Conservation (phyloP, 2,329 filamentous ascomycete species). For the Ascochyta viciae-villosae region DNA sequence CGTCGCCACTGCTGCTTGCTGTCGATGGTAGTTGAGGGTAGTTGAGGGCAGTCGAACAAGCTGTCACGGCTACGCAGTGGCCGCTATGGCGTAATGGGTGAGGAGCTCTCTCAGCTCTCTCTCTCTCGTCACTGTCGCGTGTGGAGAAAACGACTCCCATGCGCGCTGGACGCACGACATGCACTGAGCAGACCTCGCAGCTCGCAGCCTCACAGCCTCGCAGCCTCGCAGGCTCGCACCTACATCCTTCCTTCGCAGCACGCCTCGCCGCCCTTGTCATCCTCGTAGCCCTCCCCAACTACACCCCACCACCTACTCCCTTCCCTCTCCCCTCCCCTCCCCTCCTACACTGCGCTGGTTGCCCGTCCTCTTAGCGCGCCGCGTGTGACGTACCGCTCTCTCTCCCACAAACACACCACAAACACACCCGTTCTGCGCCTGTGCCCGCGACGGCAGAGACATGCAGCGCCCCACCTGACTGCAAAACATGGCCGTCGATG, state of each 20-base stretch:
- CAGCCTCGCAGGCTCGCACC: background rate
- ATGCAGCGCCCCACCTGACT: conserved; percentile 40
- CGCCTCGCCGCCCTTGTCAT: background rate
- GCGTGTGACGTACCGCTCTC: conserved; percentile 6
- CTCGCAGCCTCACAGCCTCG: background rate
- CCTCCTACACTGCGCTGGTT: background rate
- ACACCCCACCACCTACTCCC: background rate
- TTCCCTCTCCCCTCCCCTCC: background rate
- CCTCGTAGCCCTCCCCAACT: background rate
- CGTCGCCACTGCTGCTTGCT: background rate
- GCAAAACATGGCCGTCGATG: conserved; percentile 49
- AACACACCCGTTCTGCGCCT: conserved; percentile 4
- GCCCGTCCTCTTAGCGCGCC: background rate
- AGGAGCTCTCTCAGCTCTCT: background rate
- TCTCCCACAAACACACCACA: background rate
- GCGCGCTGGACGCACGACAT: background rate
- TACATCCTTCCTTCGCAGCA: conserved; percentile 1
- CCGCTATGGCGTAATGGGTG: background rate
- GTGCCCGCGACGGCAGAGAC: conserved; percentile 26
- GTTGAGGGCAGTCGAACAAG: background rate
- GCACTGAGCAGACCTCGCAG: background rate
- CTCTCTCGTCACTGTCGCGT: conserved; percentile 1
- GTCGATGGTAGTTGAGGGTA: background rate
- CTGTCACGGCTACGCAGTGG: background rate
- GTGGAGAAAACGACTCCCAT: conserved; percentile 6